These are phyloP conservation scores for Strigomonas culicis DNA, from an alignment of 208 protist species.

Conservation along the genomic window DNA sequence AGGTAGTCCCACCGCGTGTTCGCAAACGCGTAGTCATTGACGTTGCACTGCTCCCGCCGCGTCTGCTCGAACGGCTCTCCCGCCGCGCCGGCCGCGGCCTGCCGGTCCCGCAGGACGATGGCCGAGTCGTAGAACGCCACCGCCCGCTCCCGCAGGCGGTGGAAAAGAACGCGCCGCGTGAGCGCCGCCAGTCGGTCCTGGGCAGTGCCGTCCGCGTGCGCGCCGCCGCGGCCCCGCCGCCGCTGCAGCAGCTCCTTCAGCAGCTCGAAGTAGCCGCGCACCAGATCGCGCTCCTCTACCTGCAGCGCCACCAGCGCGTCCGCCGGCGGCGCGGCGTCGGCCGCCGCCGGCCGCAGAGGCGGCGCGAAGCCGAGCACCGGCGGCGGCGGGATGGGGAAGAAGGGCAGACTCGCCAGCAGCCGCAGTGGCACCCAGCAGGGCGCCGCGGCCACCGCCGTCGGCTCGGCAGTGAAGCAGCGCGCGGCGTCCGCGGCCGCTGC, in stretches of 20 bases:
- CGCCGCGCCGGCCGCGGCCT: no score
- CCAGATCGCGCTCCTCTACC: not conserved
- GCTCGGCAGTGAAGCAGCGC: not conserved
- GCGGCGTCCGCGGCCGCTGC: not conserved
- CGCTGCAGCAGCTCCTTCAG: not conserved
- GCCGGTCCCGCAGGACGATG: not conserved
- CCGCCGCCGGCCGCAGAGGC: not conserved
- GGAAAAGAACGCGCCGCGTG: not conserved
- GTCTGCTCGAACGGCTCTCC: not conserved
- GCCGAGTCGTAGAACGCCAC: not conserved
- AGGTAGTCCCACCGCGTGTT: not conserved
- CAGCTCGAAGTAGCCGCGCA: not conserved
- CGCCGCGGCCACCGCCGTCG: not conserved
- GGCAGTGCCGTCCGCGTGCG: no score
- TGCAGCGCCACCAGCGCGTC: not conserved
- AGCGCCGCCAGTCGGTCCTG: not conserved
- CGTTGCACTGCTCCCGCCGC: not conserved
- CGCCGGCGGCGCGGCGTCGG: not conserved
- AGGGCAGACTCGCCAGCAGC: conserved; percentile 24
- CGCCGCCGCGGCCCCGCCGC: no score
- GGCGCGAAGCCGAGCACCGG: not conserved
- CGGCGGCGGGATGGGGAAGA: conserved; percentile 24
- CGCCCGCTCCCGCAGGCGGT: not conserved
- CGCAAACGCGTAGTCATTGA: conserved; percentile 1
- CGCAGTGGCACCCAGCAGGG: conserved; percentile 17